Conservation (phyloP, 352 stramenopile genomes). For the Aphanomyces stellatus region DNA sequence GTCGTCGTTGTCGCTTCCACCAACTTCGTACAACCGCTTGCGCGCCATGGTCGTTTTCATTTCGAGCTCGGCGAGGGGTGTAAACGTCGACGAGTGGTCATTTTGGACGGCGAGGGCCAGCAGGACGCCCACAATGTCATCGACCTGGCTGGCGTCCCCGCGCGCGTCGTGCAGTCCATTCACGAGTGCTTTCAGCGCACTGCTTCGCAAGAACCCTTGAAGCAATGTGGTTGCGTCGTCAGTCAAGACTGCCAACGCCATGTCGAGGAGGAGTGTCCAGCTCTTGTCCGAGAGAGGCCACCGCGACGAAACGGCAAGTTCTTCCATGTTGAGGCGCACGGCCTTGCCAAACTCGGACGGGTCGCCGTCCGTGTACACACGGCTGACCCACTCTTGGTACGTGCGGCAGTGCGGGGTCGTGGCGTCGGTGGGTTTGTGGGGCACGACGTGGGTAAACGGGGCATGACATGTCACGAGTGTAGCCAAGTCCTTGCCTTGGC, state of each 20-base stretch:
- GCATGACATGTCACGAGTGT: conserved; percentile 24
- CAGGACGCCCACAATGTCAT: neutral
- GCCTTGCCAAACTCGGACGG: conserved; percentile 4
- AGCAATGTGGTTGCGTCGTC: neutral
- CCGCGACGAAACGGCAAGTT: conserved; percentile 6
- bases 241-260: neutral
- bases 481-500: conserved; percentile 23
- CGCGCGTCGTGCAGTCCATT: neutral
- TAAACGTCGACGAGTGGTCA: conserved; percentile 21
- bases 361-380: neutral
- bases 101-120: neutral
- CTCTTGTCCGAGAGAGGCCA: neutral
- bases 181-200: conserved; percentile 11
- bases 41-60: conserved; percentile 33
- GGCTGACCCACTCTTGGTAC: neutral
- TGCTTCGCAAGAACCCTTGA: neutral
- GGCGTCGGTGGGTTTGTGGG: neutral
- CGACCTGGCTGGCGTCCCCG: neutral
- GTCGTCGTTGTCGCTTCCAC: conserved; percentile 39
- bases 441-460: conserved; percentile 14
- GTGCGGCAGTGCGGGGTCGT: neutral
- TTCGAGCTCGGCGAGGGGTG: conserved; percentile 31
- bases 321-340: conserved; percentile 19
- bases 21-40: conserved; percentile 35
- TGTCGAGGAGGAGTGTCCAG: neutral